Percentiles rank a stretch among this genome's conserved stretches.
phyloP scores from a whole-genome alignment of 495 filamentous ascomycete genomes.

The Hypoxylon trugodes region DNA sequence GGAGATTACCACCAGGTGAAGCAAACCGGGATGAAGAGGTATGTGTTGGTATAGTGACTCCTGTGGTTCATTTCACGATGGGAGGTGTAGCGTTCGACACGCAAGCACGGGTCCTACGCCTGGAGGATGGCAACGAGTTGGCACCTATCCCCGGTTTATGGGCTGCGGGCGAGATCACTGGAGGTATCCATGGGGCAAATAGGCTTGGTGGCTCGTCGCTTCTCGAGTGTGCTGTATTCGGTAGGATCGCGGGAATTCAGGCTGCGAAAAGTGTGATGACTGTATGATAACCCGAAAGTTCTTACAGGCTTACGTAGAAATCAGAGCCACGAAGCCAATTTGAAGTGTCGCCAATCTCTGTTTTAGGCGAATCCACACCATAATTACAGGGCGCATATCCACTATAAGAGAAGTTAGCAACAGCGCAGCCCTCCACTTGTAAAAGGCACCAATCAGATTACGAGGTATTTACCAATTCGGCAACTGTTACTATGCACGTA shows the following conservation, averaged over 20 bases:
- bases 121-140: conserved; percentile 34
- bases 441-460: too few relatives aligned
- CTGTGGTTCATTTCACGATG: conserved; percentile 69
- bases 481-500: too few relatives aligned
- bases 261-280: conserved; percentile 46
- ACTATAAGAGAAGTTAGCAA: too few relatives aligned
- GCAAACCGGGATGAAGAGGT: conserved; percentile 56
- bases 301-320: too few relatives aligned
- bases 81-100: conserved; percentile 61
- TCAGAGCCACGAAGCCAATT: too few relatives aligned
- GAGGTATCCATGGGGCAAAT: conserved; percentile 65
- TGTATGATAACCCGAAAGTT: conserved; percentile 10
- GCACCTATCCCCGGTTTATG: conserved; percentile 56
- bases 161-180: conserved; percentile 64
- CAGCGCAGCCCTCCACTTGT: too few relatives aligned
- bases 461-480: too few relatives aligned
- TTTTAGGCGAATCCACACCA: too few relatives aligned
- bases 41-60: conserved; percentile 65
- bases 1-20: conserved; percentile 54
- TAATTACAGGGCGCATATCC: too few relatives aligned
- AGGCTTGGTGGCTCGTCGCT: conserved; percentile 61
- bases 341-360: too few relatives aligned
- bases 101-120: conserved; percentile 51
- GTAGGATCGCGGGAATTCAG: conserved; percentile 60
- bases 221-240: conserved; percentile 68